Conservation (phyloP, 2,329 filamentous ascomycete species). For the Neonectria faginata region DNA sequence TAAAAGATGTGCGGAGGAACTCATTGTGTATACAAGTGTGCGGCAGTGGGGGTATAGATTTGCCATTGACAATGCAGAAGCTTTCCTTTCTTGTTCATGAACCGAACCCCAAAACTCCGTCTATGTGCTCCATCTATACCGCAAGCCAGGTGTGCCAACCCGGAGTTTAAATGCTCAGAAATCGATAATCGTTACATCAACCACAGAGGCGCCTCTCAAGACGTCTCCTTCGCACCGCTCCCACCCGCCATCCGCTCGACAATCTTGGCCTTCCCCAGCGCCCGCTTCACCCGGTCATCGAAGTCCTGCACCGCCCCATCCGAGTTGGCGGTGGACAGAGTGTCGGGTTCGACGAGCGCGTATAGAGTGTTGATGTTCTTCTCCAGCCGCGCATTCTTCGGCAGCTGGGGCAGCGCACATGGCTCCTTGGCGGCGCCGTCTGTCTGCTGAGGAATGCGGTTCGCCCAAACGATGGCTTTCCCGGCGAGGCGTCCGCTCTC, state of each 20-base stretch:
- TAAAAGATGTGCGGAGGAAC: slow-evolving; percentile 50
- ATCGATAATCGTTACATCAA: slow-evolving; percentile 17
- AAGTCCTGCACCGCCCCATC: slow-evolving; percentile 93
- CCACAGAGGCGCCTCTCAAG: slow-evolving; percentile 20
- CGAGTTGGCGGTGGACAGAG: slow-evolving; percentile 81
- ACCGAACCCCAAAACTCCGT: slow-evolving; percentile 21
- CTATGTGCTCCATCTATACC: slow-evolving; percentile 20
- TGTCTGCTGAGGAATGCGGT: slow-evolving; percentile 64
- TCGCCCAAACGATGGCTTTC: slow-evolving; percentile 85
- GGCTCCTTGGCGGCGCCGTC: slow-evolving; percentile 11
- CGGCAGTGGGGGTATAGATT: slow-evolving; percentile 47
- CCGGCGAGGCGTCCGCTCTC: slow-evolving; percentile 84
- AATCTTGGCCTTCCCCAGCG: slow-evolving; percentile 85
- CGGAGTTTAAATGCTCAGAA: slow-evolving; percentile 22
- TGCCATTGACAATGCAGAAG: slow-evolving; percentile 48
- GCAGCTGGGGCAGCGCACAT: slow-evolving; percentile 56
- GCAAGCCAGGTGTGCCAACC: slow-evolving; percentile 8
- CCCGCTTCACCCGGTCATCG: slow-evolving; percentile 87
- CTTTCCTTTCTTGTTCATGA: slow-evolving; percentile 33
- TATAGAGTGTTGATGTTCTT: slow-evolving; percentile 83
- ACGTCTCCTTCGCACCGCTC: slow-evolving; percentile 32
- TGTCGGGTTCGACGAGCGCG: slow-evolving; percentile 81
- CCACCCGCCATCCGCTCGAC: slow-evolving; percentile 75
- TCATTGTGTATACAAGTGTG: slow-evolving; percentile 48
- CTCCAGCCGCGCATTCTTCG: slow-evolving; percentile 73